Percentiles rank a stretch among this genome's conserved stretches.
Evolutionary conservation across 352 stramenopile genomes (phyloP).

Genomic region (Globisporangium parvum): DNA sequence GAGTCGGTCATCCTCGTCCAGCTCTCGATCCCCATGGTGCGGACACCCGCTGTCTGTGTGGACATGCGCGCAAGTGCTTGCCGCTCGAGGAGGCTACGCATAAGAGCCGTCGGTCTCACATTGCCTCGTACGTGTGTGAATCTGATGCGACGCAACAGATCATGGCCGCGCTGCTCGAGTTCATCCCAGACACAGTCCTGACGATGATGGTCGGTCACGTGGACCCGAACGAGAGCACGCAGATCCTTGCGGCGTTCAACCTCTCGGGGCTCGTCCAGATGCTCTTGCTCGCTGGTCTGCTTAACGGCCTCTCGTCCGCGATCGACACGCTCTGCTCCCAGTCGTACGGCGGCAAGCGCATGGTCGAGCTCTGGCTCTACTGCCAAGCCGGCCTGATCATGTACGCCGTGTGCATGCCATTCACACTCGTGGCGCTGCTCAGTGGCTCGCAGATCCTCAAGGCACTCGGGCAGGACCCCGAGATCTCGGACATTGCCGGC

Average conservation of each 20-base stretch:
- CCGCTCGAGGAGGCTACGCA: too few relatives aligned
- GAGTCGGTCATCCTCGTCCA: conserved; percentile 14
- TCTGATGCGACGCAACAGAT: conserved; percentile 11
- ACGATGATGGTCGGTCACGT: conserved; percentile 31
- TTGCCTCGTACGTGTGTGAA: background rate
- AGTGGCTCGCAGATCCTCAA: conserved; percentile 21
- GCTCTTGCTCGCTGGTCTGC: conserved; percentile 15
- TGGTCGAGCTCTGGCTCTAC: conserved; percentile 35
- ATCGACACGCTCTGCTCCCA: conserved; percentile 39
- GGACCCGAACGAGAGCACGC: conserved; percentile 25
- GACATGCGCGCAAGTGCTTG: background rate
- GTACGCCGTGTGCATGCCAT: conserved; percentile 12
- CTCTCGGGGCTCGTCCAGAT: conserved; percentile 14
- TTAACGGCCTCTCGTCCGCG: conserved; percentile 20
- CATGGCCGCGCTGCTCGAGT: conserved; percentile 27
- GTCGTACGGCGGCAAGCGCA: conserved; percentile 24
- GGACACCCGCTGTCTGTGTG: background rate
- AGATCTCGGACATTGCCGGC: conserved; percentile 17
- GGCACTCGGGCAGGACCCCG: conserved; percentile 26
- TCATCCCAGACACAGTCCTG: conserved; percentile 28
- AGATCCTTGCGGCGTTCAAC: conserved; percentile 25
- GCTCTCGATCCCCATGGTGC: conserved; percentile 16
- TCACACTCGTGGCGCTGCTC: conserved; percentile 12
- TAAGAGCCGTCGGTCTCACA: too few relatives aligned
- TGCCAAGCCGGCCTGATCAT: conserved; percentile 29